Evolutionary conservation across 2,329 filamentous ascomycete species (phyloP).

Genomic region (Xylariaceae sp.): DNA sequence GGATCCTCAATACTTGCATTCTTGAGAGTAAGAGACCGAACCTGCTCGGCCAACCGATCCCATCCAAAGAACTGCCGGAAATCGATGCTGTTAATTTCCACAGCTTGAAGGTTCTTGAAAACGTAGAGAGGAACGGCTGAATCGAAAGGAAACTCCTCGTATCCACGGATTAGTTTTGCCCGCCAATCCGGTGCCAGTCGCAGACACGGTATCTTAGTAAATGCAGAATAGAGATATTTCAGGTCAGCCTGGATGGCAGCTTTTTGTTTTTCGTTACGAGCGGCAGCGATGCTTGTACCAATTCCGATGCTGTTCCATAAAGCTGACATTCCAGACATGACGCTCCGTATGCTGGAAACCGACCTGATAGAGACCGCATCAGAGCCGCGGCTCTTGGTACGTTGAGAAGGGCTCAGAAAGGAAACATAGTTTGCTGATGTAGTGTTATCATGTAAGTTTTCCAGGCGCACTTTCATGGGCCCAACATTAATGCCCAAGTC

Average conservation of each 20-base stretch:
- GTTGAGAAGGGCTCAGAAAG: slow-evolving; percentile 79
- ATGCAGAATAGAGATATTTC: slow-evolving; percentile 95
- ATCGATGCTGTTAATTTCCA: slow-evolving; percentile 93
- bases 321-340: slow-evolving; percentile 94
- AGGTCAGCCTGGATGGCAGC: slow-evolving; percentile 78
- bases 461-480: slow-evolving; percentile 91
- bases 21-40: slow-evolving; percentile 84
- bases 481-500: slow-evolving; percentile 86
- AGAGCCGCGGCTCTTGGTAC: slow-evolving; percentile 70
- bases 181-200: slow-evolving; percentile 88
- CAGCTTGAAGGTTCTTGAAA: slow-evolving; percentile 92
- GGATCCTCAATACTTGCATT: slow-evolving; percentile 84
- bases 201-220: slow-evolving; percentile 94
- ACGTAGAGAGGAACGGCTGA: slow-evolving; percentile 93
- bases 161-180: slow-evolving; percentile 82
- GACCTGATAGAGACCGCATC: slow-evolving; percentile 92
- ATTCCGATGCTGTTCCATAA: slow-evolving; percentile 87
- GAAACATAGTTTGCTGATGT: slow-evolving; percentile 92
- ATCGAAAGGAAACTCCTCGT: slow-evolving; percentile 97
- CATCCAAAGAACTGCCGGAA: slow-evolving; percentile 96
- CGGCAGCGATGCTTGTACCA: slow-evolving; percentile 69
- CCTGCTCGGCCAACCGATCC: slow-evolving; percentile 87
- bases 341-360: slow-evolving; percentile 91
- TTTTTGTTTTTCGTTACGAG: slow-evolving; percentile 86
- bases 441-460: slow-evolving; percentile 86